Conservation (phyloP, 2,329 filamentous ascomycete genomes). For the Thielaviopsis punctulata region DNA sequence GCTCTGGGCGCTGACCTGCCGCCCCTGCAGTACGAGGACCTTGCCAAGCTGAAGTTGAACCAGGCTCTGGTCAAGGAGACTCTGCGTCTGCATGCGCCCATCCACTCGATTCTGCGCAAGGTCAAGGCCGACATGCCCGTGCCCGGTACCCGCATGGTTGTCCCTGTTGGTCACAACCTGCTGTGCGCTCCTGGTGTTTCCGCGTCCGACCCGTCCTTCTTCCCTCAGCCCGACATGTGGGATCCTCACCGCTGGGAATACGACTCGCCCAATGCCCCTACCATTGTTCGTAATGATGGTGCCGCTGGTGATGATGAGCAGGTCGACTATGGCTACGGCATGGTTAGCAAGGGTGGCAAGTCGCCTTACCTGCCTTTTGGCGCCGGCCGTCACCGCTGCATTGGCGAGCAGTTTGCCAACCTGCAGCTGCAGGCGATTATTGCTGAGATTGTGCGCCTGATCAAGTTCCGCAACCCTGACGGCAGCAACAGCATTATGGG, state of each 20-base stretch:
- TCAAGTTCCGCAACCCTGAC: slow-evolving; percentile 64
- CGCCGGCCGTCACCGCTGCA: slow-evolving; percentile 81
- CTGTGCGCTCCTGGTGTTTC: slow-evolving; percentile 75
- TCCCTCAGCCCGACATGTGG: slow-evolving; percentile 70
- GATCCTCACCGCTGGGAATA: slow-evolving; percentile 82
- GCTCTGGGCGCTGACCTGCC: slow-evolving; percentile 60
- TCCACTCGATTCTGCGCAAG: slow-evolving; percentile 86
- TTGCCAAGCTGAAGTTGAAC: slow-evolving; percentile 66
- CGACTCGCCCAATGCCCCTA: slow-evolving; percentile 38
- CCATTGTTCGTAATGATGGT: slow-evolving; percentile 25
- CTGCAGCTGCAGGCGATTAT: slow-evolving; percentile 77
- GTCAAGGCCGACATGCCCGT: slow-evolving; percentile 79
- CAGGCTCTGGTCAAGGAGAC: slow-evolving; percentile 80
- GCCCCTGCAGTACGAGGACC: slow-evolving; percentile 56
- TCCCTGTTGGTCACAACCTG: slow-evolving; percentile 65
- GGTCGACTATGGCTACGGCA: slow-evolving; percentile 84
- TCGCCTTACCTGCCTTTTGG: slow-evolving; percentile 91
- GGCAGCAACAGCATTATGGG: slow-evolving; percentile 51
- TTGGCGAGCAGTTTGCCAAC: slow-evolving; percentile 93
- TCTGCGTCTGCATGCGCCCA: slow-evolving; percentile 75
- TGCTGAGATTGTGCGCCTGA: slow-evolving; percentile 55
- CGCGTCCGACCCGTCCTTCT: slow-evolving; percentile 52
- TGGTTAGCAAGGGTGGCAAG: slow-evolving; percentile 76
- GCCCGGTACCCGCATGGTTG: slow-evolving; percentile 63
- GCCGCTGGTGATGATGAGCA: slow-evolving; percentile 52